A percentile compares a stretch with the other conserved stretches of the same genome.
These are phyloP conservation scores for Penicillium bialowiezense DNA, from an alignment of 495 filamentous ascomycete species.

Conservation along the genomic window DNA sequence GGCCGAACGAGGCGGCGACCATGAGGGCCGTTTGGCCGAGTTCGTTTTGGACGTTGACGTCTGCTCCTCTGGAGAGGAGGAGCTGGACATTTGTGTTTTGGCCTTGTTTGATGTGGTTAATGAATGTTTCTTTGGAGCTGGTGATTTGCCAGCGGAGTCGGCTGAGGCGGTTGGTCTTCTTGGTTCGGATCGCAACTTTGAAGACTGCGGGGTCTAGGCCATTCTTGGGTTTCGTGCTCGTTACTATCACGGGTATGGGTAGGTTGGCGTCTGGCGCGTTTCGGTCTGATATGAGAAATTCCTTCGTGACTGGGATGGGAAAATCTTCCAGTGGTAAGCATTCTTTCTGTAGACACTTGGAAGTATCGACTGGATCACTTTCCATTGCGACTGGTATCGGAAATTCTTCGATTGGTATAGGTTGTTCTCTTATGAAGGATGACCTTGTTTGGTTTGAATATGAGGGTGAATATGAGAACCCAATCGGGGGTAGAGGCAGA, in stretches of 20 bases:
- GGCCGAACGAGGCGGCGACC: conserved; percentile 21
- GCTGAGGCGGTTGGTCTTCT: conserved; percentile 14
- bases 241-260: background rate
- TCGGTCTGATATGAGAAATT: background rate
- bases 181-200: background rate
- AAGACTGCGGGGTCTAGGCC: background rate
- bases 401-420: background rate
- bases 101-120: conserved; percentile 8
- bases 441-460: background rate
- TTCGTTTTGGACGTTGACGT: conserved; percentile 32
- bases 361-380: no score
- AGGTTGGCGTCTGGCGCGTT: background rate
- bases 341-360: no score
- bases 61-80: conserved; percentile 33
- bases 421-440: background rate
- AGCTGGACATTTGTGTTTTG: conserved; percentile 1
- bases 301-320: no score
- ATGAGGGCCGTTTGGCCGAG: conserved; percentile 38
- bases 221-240: background rate
- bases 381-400: background rate
- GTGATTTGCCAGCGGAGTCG: conserved; percentile 13
- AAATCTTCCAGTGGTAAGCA: no score
- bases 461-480: conserved; percentile 2
- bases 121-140: conserved; percentile 10
- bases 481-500: background rate